Base-by-base conservation (phyloP, 441 rosid genomes). In the Erodium moschatum region DNA sequence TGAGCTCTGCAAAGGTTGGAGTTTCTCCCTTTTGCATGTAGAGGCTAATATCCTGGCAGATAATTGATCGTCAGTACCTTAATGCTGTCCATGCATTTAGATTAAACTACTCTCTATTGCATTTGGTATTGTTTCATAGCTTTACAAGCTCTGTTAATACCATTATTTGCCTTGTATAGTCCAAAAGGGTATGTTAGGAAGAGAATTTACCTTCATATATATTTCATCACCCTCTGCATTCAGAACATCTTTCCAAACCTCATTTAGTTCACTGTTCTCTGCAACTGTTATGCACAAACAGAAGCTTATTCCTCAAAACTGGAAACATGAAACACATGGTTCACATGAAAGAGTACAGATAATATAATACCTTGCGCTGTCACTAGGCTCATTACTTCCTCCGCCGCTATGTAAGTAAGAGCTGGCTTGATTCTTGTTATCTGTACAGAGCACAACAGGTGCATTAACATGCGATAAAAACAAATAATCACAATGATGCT, bases 221-320 rank as follows among this genome's bases (percentile, higher is more conserved):
- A 89, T 94, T 78, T 94, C 98, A 74, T 94, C 98, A 10, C 98
- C 98, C n/a, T 91, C 97, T 52, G 98, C 90, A 61, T 94, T 75
- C 31, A 94, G 82, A 73, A 94, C 87, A 83, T 94, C 98, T 77
- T 88, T 89, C 97, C 96, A 91, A 64, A 94, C 98, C 70, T 84
- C 96, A 75, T 91, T 91, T 73, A 94, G 66, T 76, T 89, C 96
- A 69, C 83, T 80, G 83, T 89, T 84, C 81, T 89, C 88, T 2
- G 91, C 91, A 72, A 94, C 96, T 94, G 86, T 70, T 69, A 78
- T 48, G 52, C 56, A 73, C 44, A 75, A 63, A 61, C 40, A 62
- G n/a, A 64, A n/a, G 44, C 21, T 73, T 58, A 73, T 11, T 54
- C 64, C 56, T 60, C 19, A 73, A 58, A 64, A 33, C 27, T 69